Evolutionary conservation across 2,329 filamentous ascomycete genomes (phyloP).

Genomic region (Aspergillus fumigatus): DNA sequence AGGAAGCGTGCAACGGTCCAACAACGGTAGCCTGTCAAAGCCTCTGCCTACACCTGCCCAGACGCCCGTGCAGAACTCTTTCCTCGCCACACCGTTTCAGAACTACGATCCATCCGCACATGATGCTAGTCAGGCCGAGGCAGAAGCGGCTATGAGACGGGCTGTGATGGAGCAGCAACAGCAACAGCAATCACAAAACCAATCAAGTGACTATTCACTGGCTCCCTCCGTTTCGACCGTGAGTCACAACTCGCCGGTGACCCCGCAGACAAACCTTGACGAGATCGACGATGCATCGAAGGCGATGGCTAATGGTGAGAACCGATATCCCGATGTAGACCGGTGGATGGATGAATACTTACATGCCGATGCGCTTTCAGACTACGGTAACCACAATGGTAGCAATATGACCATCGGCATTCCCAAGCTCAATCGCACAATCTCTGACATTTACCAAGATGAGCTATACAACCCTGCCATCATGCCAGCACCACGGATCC

Average conservation of each 20-base stretch:
- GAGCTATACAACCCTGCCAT: slow-evolving; percentile 66
- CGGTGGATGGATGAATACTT: slow-evolving; percentile 62
- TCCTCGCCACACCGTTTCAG: slow-evolving; percentile 44
- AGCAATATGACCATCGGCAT: slow-evolving; percentile 41
- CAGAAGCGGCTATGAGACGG: slow-evolving; percentile 58
- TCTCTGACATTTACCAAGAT: slow-evolving; percentile 80
- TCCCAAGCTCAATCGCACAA: slow-evolving; percentile 78
- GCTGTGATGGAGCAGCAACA: slow-evolving; percentile 50
- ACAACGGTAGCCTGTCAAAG: slow-evolving; percentile 44
- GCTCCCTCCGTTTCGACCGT: slow-evolving; percentile 57
- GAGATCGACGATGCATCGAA: slow-evolving; percentile 51
- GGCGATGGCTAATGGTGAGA: slow-evolving; percentile 53
- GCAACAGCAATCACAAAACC: slow-evolving; percentile 31
- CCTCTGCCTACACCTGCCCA: slow-evolving; percentile 53
- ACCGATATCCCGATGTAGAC: slow-evolving; percentile 30
- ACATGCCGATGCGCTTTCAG: slow-evolving; percentile 56
- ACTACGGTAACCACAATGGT: slow-evolving; percentile 44
- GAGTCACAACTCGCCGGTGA: slow-evolving; percentile 58
- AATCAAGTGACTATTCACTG: slow-evolving; percentile 47
- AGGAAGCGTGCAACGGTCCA: slow-evolving; percentile 36
- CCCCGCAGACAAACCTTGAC: slow-evolving; percentile 54
- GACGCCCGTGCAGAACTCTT: slow-evolving; percentile 50
- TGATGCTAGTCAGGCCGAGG: slow-evolving; percentile 41
- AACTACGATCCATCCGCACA: slow-evolving; percentile 41
- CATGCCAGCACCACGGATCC: slow-evolving; percentile 32